Conservation (phyloP, 768 basidiomycete species). For the Saitozyma podzolica region DNA sequence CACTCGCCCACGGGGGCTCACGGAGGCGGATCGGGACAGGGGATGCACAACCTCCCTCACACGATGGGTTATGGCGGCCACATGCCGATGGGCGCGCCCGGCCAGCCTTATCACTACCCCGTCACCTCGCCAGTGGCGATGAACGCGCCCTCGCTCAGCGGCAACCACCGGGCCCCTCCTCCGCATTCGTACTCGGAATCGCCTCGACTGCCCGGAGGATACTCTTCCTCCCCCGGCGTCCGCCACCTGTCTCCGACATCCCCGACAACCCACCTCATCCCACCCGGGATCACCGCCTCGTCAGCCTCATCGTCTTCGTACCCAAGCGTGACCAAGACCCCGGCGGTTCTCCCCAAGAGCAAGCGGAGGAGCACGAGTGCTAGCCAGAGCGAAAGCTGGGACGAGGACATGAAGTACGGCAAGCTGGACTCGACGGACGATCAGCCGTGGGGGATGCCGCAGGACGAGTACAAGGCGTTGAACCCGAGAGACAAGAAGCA, state of each 20-base stretch:
- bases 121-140: conserved; percentile 9
- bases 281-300: conserved; percentile 17
- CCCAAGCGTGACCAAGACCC: conserved; percentile 13
- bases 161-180: conserved; percentile 12
- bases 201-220: conserved; percentile 15
- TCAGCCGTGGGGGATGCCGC: conserved; percentile 48
- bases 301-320: conserved; percentile 32
- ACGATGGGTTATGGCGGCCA: not conserved
- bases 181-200: conserved; percentile 25
- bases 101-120: conserved; percentile 17
- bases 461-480: conserved; percentile 41
- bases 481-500: conserved; percentile 46
- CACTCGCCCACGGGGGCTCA: conserved; percentile 6
- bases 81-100: not conserved
- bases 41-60: conserved; percentile 1
- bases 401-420: conserved; percentile 15
- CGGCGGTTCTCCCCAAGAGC: conserved; percentile 16
- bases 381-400: conserved; percentile 30
- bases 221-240: conserved; percentile 23
- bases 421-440: conserved; percentile 14
- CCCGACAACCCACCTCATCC: conserved; percentile 26
- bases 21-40: not conserved
- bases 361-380: conserved; percentile 21
- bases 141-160: conserved; percentile 1
- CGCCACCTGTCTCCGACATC: conserved; percentile 35